Conservation (phyloP, 768 basidiomycete genomes). For the Suillus brevipes region DNA sequence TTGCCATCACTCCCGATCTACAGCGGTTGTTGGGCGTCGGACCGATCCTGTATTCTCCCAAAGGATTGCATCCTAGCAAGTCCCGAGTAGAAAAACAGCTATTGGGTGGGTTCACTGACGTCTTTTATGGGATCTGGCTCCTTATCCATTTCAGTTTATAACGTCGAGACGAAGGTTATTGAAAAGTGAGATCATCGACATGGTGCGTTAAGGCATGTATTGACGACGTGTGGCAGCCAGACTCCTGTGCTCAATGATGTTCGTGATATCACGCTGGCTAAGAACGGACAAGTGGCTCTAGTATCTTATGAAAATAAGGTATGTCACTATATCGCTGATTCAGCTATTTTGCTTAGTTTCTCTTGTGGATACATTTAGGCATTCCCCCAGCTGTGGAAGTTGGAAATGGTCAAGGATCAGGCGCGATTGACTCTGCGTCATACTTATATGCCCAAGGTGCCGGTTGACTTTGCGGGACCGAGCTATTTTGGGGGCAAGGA, state of each 20-base stretch:
- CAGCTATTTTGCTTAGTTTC: neutral
- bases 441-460: constrained; percentile 68
- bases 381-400: constrained; percentile 68
- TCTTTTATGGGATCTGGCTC: neutral
- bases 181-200: constrained; percentile 50
- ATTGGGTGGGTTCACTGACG: constrained; percentile 47
- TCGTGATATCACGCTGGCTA: constrained; percentile 65
- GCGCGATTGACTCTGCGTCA: constrained; percentile 46
- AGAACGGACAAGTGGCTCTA: constrained; percentile 59
- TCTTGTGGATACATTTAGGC: constrained; percentile 38
- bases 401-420: constrained; percentile 57
- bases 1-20: constrained; percentile 69
- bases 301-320: constrained; percentile 78
- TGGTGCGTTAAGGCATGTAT: constrained; percentile 9
- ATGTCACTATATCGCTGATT: constrained; percentile 5
- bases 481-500: constrained; percentile 75
- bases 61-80: constrained; percentile 66
- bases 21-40: constrained; percentile 66
- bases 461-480: constrained; percentile 70
- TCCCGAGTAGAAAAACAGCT: constrained; percentile 73
- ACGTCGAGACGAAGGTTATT: constrained; percentile 60
- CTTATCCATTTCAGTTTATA: constrained; percentile 50
- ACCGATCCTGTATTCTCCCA: constrained; percentile 60
- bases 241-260: constrained; percentile 75
- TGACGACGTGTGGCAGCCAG: constrained; percentile 43